Conservation (phyloP, 2,329 filamentous ascomycete species). For the Penicillium sp. region DNA sequence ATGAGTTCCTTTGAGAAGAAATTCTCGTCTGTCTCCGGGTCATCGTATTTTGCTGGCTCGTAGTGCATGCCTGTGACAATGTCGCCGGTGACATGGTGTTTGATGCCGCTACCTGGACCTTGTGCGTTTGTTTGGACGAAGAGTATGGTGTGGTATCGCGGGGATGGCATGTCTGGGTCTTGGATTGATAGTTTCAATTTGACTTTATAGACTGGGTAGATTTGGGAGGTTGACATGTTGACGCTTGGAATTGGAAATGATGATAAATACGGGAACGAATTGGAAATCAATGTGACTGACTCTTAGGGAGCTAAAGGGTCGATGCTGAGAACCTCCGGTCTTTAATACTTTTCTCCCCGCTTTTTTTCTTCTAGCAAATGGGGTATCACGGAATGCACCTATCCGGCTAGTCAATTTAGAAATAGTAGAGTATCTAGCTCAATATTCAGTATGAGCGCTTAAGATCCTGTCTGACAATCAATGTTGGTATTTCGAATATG, state of each 20-base stretch:
- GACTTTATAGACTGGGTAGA: constrained; percentile 2
- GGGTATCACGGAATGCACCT: neutral
- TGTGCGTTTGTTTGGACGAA: neutral
- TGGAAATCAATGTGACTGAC: neutral
- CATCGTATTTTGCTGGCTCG: neutral
- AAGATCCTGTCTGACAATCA: neutral
- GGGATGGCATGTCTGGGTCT: neutral
- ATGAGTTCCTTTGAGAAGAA: constrained; percentile 2
- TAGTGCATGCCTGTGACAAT: constrained; percentile 4
- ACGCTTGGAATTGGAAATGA: too few relatives aligned
- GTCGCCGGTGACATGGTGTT: constrained; percentile 7
- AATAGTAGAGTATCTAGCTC: neutral
- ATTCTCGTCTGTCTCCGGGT: neutral
- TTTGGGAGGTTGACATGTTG: neutral
- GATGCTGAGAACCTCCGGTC: neutral
- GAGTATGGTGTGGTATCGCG: constrained; percentile 1
- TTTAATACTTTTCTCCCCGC: neutral
- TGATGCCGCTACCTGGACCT: neutral
- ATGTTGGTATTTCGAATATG: neutral
- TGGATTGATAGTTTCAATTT: neutral
- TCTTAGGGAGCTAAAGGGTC: neutral
- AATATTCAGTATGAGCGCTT: neutral
- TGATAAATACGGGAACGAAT: neutral
- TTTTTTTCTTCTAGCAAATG: neutral
- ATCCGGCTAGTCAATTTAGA: neutral